A percentile compares a stretch with the other conserved stretches of the same genome.
These are phyloP conservation scores for Sporothrix schenckii DNA, from an alignment of 2,329 filamentous ascomycete genomes.

Conservation along the genomic window DNA sequence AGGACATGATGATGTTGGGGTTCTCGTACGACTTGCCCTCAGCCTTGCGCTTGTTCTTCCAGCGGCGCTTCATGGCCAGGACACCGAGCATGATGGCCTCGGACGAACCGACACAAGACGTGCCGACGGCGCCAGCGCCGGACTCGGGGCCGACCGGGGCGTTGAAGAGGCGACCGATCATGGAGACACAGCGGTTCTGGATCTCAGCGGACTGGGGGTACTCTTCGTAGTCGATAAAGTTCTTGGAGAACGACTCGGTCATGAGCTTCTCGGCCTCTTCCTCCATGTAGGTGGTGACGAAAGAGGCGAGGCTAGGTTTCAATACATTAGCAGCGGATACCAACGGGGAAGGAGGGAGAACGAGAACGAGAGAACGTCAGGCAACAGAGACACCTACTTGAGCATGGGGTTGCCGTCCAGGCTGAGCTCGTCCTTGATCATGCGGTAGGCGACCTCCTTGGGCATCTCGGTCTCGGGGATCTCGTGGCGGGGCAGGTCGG, in stretches of 20 bases:
- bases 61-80: conserved; percentile 92
- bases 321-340: too few relatives aligned
- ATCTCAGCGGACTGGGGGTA: conserved; percentile 81
- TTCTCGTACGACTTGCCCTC: conserved; percentile 77
- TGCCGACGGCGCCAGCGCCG: conserved; percentile 72
- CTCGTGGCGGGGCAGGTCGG: conserved; percentile 72
- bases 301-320: background rate
- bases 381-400: conserved; percentile 53
- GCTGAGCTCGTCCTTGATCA: conserved; percentile 95
- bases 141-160: conserved; percentile 60
- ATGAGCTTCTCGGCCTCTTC: conserved; percentile 96
- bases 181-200: conserved; percentile 88
- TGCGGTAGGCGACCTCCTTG: conserved; percentile 85
- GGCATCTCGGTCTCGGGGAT: conserved; percentile 94
- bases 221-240: conserved; percentile 91
- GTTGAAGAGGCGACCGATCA: conserved; percentile 89
- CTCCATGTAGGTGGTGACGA: conserved; percentile 51
- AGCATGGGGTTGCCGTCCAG: conserved; percentile 90
- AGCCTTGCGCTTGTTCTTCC: conserved; percentile 83
- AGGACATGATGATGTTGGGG: conserved; percentile 95
- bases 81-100: conserved; percentile 84
- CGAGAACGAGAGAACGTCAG: conserved; percentile 40
- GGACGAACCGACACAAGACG: conserved; percentile 84
- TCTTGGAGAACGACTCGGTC: conserved; percentile 88
- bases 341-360: conserved; percentile 31